phyloP scores from a whole-genome alignment of 352 stramenopile genomes.

The Discostella stelligera region DNA sequence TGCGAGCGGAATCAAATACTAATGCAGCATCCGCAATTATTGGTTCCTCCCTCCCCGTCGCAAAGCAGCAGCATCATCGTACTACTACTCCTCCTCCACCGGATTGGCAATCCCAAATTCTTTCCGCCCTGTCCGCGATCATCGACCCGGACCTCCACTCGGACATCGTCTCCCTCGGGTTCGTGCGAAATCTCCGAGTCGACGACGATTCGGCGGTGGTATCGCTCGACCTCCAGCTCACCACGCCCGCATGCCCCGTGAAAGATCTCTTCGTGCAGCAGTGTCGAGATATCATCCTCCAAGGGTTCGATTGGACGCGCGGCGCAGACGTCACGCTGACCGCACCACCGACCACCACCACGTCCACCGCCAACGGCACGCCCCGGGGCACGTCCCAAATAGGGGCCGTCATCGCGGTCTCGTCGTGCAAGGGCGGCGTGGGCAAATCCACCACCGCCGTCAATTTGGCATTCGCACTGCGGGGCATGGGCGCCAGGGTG shows the following conservation, averaged over 20 bases:
- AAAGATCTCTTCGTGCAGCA: constrained; percentile 78
- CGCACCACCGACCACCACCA: constrained; percentile 39
- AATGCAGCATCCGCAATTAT: not conserved
- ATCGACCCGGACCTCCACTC: constrained; percentile 82
- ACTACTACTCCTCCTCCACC: constrained; percentile 35
- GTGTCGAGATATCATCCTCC: constrained; percentile 64
- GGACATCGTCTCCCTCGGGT: constrained; percentile 84
- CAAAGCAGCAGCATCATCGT: no score
- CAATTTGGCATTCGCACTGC: constrained; percentile 93
- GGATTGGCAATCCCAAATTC: constrained; percentile 68
- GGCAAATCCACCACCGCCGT: constrained; percentile 99
- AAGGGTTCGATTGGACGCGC: constrained; percentile 53
- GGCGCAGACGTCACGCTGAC: constrained; percentile 63
- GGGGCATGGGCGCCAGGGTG: constrained; percentile 90
- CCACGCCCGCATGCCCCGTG: constrained; percentile 82
- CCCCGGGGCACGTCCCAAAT: constrained; percentile 68
- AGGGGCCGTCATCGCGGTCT: constrained; percentile 72
- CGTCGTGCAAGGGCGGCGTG: constrained; percentile 89
- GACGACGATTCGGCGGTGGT: constrained; percentile 60
- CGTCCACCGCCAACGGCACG: not conserved
- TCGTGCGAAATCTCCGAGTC: constrained; percentile 82
- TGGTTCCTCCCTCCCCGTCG: not conserved
- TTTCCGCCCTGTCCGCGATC: constrained; percentile 58
- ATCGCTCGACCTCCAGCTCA: constrained; percentile 82
- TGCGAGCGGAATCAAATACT: not conserved